Evolutionary conservation across 2,329 filamentous ascomycete species (phyloP), one percentile per base, ranked within the genome.

Genomic region (Tolypocladium cylindrosporum): DNA sequence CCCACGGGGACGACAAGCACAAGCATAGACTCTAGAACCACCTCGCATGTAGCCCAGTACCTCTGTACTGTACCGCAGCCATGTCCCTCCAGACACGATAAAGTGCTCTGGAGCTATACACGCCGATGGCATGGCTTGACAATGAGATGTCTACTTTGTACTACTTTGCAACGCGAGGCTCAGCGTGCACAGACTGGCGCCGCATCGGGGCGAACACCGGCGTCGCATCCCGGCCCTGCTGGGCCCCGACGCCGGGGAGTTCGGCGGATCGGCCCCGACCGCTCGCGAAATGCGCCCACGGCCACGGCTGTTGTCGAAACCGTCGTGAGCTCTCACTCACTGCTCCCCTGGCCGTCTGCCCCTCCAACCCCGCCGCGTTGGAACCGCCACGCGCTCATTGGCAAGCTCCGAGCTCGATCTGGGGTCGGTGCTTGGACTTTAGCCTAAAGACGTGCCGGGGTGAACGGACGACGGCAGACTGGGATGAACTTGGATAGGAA

Each of bases 1-100:
- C 54, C 61, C 71, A 72, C 58, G 67, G 74, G 42, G 55, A 57
- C 56, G 64, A 69, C 42, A 63, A 67, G 55, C 62, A 70, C 58
- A 67, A 67, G 61, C 68, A 70, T 64, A 66, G 69, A 45, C 55
- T 34, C 43, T 56, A 56, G 55, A 36, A 37, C 1, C 6, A 41
- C 31, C 16, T 39, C 42, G 34, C 39, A 36, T 34, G 31, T 41
- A 19, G 50, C 48, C 31, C 9, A 36, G 16, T 27, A 16, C 27
- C 27, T 51, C 14, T 34, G 21, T 45, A 16, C 43, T 27, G 39
- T 16, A n/a, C 19, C 21, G n/a, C 19, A 42, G 41, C 41, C 41
- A 43, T 21, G 41, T 43, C 41, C 43, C 43, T 50, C 43, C 24
- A 48, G 24, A 9, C 27, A 4, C 16, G 45, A 6, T 3, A 50